These are phyloP conservation scores for Thraustochytrium sp. DNA, from an alignment of 352 stramenopile genomes.

Conservation along the genomic window DNA sequence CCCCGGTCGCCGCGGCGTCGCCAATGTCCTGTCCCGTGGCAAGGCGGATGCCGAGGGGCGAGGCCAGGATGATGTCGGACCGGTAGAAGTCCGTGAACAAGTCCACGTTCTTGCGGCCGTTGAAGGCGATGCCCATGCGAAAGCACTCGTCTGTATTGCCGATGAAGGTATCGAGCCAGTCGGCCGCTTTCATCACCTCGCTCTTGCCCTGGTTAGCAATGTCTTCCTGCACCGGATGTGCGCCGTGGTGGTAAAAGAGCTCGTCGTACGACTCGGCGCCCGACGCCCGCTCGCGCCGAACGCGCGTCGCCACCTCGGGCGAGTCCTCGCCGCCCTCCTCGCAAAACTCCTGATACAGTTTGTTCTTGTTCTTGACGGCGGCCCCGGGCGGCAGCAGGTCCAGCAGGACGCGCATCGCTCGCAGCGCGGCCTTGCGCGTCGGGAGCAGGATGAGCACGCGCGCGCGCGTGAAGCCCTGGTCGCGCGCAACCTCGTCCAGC, in stretches of 20 bases:
- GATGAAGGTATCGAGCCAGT: conserved; percentile 34
- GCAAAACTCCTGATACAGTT: not conserved
- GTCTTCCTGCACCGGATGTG: conserved; percentile 62
- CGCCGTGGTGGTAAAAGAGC: conserved; percentile 61
- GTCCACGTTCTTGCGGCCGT: conserved; percentile 50
- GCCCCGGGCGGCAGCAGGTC: not conserved
- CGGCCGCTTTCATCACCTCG: no score
- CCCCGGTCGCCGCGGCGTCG: not conserved
- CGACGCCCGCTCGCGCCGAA: conserved; percentile 57
- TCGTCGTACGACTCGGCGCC: conserved; percentile 65
- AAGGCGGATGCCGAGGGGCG: conserved; percentile 68
- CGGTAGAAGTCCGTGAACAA: conserved; percentile 72
- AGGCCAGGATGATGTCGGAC: conserved; percentile 76
- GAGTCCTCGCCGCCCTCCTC: conserved; percentile 49
- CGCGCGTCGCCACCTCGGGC: conserved; percentile 46
- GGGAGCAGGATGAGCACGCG: conserved; percentile 65
- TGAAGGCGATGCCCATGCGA: conserved; percentile 29
- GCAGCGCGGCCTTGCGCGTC: conserved; percentile 56
- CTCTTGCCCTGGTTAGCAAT: no score
- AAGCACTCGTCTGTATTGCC: conserved; percentile 38
- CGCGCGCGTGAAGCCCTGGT: conserved; percentile 66
- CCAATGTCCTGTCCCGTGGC: conserved; percentile 45
- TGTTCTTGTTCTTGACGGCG: not conserved
- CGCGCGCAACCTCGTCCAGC: conserved; percentile 52
- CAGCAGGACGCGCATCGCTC: conserved; percentile 52